Base-by-base conservation (phyloP, 192 early-diverging fungal genomes). In the Coemansia sp. region DNA sequence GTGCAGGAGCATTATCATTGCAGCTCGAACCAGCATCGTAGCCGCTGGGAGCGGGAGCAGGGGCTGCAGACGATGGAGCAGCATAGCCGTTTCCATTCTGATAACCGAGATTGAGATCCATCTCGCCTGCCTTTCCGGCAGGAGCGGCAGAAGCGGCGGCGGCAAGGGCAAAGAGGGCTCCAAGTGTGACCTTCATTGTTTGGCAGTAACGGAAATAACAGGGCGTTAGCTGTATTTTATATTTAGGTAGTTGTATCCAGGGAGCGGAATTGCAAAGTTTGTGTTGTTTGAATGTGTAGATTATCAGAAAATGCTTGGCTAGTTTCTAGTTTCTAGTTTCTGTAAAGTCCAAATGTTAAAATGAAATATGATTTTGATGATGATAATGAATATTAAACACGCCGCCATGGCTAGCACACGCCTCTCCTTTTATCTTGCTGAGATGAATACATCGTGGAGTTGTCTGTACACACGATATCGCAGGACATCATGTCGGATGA, bases 121-220 rank as follows among this genome's bases (percentile, higher is more conserved):
- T 58, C 39, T 80, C 77, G 41, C 69, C 77, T 14, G 77, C 68
- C 7, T 63, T 58, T 32, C 74, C 77, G 45, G 77, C 77, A 19
- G 77, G 77, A 13, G 77, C 77, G 19, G 77, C 77, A 14, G 72
- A 67, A 19, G 72, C 66, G 9, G 77, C 77, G 20, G 72, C 63
- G 45, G 63, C 69, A 58, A 74, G 69, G 40, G 72, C 72, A 64
- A 75, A 46, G 64, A 80, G 72, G 37, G 74, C 44, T 38, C 77
- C 77, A 67, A 80, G 68, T 40, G 77, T 74, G 50, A 71, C 77
- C 77, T 80, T 80, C 77, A 80, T 80, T 63, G n/a, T 74, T 74
- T 57, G 39, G 57, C 14, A 40, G 57, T 59, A 17, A 40, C 39
- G 57, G 2, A 25, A 54, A 22, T 50, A 50, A 19, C 49, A 17